Evolutionary conservation across 1,139 yeast species (phyloP).

Genomic region (Suhomyces yuchorum): DNA sequence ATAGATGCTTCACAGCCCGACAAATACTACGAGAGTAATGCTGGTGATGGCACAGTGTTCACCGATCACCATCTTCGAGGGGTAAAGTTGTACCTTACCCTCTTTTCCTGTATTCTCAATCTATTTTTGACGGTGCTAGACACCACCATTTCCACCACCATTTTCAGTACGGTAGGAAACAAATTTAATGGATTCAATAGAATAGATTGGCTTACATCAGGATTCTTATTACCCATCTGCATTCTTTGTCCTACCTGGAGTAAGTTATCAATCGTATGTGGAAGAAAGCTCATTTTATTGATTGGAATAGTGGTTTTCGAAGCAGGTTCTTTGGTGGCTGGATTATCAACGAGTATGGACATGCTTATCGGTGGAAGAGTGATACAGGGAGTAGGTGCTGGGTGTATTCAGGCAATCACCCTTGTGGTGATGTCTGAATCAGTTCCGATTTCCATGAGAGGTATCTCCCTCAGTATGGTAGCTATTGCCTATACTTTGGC

Average conservation of each 20-base stretch:
- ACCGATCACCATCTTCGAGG: constrained; percentile 24
- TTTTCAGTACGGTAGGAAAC: constrained; percentile 23
- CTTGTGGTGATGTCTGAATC: constrained; percentile 24
- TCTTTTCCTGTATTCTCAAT: constrained; percentile 20
- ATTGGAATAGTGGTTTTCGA: constrained; percentile 24
- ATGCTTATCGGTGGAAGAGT: constrained; percentile 29
- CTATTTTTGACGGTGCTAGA: constrained; percentile 28
- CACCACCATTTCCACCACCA: constrained; percentile 28
- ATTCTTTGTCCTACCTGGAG: constrained; percentile 26
- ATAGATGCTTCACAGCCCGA: neutral
- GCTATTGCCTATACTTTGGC: constrained; percentile 26
- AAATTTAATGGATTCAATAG: constrained; percentile 22
- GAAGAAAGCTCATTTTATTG: constrained; percentile 22
- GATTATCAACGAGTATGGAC: constrained; percentile 22
- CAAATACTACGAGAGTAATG: constrained; percentile 23
- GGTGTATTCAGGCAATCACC: constrained; percentile 24
- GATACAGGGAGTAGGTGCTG: constrained; percentile 27
- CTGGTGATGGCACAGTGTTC: constrained; percentile 27
- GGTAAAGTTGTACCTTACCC: constrained; percentile 15
- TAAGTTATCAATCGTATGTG: constrained; percentile 25
- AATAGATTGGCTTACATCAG: constrained; percentile 27
- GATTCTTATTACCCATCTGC: constrained; percentile 26
- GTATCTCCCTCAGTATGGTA: constrained; percentile 22
- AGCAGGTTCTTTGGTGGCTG: constrained; percentile 24
- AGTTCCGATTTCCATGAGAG: constrained; percentile 23